Evolutionary conservation across 768 basidiomycete species (phyloP).

Genomic region (Russula earlei): DNA sequence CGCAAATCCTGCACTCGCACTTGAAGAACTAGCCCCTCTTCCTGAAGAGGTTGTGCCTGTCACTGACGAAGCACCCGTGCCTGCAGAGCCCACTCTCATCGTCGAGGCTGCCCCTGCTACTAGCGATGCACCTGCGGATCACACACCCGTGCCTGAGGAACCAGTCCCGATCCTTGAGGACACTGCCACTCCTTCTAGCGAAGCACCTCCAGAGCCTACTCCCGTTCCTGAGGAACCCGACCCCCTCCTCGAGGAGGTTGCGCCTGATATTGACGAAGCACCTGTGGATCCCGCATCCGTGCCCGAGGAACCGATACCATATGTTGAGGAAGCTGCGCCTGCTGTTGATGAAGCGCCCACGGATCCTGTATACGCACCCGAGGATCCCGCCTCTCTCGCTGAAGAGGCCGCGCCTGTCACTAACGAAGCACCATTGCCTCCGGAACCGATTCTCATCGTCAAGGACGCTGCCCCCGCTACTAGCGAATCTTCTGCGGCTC

Average conservation of each 20-base stretch:
- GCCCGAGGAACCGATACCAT: not conserved
- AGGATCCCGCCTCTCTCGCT: not conserved
- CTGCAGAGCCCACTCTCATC: too few relatives aligned
- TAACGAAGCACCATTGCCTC: too few relatives aligned
- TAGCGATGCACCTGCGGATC: not conserved
- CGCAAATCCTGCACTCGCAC: too few relatives aligned
- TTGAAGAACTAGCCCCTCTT: not conserved
- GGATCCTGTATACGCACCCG: not conserved
- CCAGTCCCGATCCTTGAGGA: too few relatives aligned
- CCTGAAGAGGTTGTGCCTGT: not conserved
- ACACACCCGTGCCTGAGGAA: not conserved
- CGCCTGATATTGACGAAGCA: not conserved
- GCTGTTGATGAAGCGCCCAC: not conserved
- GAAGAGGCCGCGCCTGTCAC: not conserved
- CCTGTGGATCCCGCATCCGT: not conserved
- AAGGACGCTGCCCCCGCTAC: too few relatives aligned
- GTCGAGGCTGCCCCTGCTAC: not conserved
- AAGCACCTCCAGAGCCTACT: not conserved
- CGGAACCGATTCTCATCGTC: too few relatives aligned
- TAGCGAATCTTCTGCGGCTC: not conserved
- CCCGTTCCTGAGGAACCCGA: not conserved
- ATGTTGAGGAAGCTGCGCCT: not conserved
- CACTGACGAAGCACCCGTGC: too few relatives aligned
- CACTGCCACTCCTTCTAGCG: not conserved
- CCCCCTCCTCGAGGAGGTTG: not conserved